phyloP scores from a whole-genome alignment of 306 rosid genomes.

The Sicyos baderoa region DNA sequence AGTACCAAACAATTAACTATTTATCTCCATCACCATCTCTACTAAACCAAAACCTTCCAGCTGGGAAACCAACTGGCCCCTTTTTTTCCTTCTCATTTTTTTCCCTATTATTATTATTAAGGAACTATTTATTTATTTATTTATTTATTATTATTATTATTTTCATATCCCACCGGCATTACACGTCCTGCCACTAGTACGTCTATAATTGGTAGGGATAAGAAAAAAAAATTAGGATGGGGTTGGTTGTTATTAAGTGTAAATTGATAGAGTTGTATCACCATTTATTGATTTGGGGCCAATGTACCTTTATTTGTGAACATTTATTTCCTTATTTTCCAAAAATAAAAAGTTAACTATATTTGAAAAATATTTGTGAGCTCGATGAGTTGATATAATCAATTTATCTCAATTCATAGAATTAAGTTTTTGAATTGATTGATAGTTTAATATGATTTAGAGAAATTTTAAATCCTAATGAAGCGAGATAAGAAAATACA shows the following conservation, averaged over 20 bases:
- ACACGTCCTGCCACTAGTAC: constrained; percentile 9
- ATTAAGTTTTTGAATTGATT: too few species aligned
- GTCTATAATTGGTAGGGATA: neutral
- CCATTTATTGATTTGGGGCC: constrained; percentile 17
- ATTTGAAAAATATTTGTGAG: too few species aligned
- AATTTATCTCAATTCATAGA: too few species aligned
- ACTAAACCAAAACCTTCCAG: constrained; percentile 26
- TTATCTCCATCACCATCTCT: constrained; percentile 28
- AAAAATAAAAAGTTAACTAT: too few species aligned
- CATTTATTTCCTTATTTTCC: neutral
- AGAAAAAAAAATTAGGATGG: neutral
- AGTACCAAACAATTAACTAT: constrained; percentile 33
- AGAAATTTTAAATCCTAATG: too few species aligned
- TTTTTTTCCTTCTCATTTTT: neutral
- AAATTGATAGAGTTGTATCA: neutral
- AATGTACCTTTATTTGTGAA: neutral
- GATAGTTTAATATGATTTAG: too few species aligned
- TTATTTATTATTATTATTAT: neutral
- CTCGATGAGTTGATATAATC: too few species aligned
- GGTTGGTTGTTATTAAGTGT: constrained; percentile 1
- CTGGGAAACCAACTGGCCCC: constrained; percentile 20
- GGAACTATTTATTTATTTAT: neutral
- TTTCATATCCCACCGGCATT: neutral
- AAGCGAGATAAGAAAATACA: too few species aligned
- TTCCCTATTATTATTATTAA: neutral